Conservation (phyloP, 2,329 filamentous ascomycete species). For the Dothideomycetes sp. region DNA sequence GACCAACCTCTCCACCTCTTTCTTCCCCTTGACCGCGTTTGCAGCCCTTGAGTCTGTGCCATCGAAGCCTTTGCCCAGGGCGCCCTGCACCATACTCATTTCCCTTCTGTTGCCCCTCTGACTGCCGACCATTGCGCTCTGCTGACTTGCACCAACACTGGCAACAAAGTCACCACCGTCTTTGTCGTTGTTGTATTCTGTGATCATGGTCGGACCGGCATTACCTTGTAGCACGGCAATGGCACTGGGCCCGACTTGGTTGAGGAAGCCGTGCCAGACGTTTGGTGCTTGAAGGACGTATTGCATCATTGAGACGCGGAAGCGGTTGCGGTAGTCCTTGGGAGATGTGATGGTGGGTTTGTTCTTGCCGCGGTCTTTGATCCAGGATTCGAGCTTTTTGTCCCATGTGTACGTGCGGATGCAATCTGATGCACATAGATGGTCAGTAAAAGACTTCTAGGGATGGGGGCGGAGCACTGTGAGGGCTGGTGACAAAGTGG, state of each 20-base stretch:
- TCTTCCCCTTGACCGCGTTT: slow-evolving; percentile 4
- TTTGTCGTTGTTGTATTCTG: no score
- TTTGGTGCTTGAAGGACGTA: slow-evolving; percentile 67
- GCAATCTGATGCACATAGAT: no score
- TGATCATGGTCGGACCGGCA: no score
- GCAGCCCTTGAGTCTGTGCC: slow-evolving; percentile 1
- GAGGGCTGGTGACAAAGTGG: not conserved
- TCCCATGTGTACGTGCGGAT: slow-evolving; percentile 99
- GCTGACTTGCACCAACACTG: not conserved
- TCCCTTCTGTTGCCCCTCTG: slow-evolving; percentile 1
- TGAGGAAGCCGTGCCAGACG: slow-evolving; percentile 61
- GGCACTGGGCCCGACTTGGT: slow-evolving; percentile 21
- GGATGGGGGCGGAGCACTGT: slow-evolving; percentile 7
- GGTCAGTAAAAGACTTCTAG: no score
- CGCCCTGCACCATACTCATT: not conserved
- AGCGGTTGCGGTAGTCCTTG: slow-evolving; percentile 93
- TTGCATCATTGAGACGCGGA: slow-evolving; percentile 92
- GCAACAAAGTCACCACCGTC: not conserved
- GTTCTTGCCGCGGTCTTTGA: slow-evolving; percentile 86
- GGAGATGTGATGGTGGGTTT: slow-evolving; percentile 92
- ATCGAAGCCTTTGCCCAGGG: not conserved
- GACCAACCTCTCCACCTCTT: not conserved
- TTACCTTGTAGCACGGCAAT: slow-evolving; percentile 15
- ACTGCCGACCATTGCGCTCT: no score
- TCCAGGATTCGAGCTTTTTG: slow-evolving; percentile 99